A percentile compares a stretch with the other conserved stretches of the same genome.
phyloP scores from a whole-genome alignment of 441 rosid genomes.

The Gossypium armourianum region DNA sequence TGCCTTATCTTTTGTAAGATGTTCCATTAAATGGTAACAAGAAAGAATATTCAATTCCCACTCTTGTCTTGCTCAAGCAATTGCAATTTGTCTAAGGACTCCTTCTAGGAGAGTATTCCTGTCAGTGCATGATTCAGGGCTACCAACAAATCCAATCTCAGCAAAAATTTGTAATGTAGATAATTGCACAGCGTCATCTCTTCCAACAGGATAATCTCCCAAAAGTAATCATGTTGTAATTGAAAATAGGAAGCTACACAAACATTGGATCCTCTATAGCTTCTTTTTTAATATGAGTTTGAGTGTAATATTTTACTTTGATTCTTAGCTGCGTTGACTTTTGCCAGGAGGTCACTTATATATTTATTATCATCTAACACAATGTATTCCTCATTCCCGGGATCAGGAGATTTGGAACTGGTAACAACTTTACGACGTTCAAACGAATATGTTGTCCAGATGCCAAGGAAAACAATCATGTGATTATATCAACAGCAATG shows the following conservation, averaged over 20 bases:
- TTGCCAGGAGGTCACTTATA: conserved; percentile 76
- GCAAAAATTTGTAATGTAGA: conserved; percentile 90
- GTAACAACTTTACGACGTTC: conserved; percentile 87
- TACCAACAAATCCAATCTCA: conserved; percentile 75
- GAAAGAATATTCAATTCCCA: conserved; percentile 93
- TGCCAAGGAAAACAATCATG: no score
- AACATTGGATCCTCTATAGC: conserved; percentile 88
- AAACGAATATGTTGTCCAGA: conserved; percentile 19
- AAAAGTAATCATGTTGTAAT: conserved; percentile 93
- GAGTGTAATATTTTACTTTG: conserved; percentile 80
- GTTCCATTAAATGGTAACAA: conserved; percentile 78
- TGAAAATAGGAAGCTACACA: conserved; percentile 35
- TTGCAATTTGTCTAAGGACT: conserved; percentile 83
- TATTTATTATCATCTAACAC: conserved; percentile 95
- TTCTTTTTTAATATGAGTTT: conserved; percentile 73
- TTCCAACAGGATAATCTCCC: conserved; percentile 96
- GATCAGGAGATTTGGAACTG: conserved; percentile 77
- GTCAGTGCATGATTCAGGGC: conserved; percentile 85
- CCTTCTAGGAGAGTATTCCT: conserved; percentile 82
- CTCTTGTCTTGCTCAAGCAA: conserved; percentile 79
- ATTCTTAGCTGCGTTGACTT: conserved; percentile 81
- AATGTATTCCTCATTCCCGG: conserved; percentile 80
- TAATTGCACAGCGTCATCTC: conserved; percentile 92
- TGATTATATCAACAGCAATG: not conserved
- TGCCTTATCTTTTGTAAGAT: conserved; percentile 79